Base-by-base conservation (phyloP, 2,329 filamentous ascomycete genomes). In the Ceratocystis cubensis region DNA sequence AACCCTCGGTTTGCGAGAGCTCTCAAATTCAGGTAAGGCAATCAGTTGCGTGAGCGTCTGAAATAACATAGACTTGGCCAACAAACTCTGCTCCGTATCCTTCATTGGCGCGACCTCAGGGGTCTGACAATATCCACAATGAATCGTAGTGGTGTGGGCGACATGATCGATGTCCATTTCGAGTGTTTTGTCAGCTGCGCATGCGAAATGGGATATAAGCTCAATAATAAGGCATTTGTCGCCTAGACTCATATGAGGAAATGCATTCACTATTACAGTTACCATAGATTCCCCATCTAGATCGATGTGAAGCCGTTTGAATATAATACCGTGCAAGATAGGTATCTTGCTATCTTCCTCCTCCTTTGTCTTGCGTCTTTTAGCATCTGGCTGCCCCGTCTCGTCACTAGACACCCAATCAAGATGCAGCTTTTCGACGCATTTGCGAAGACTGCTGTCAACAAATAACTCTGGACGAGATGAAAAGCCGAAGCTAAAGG, bases 1-100 rank as follows among this genome's bases (percentile, higher is more conserved):
- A 48, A 95, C 80, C 61, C 90, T 82, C 45, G 84, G 79, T 59
- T 79, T 81, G n/a, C 81, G 81, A 22, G 83, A 84, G 67, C 81
- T 77, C 3, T 77, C 69, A 69, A 87, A 84, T 7, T 72, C 71
- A 0, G 77, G 71, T 1, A 76, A 73, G 45, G 78, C 73, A 65
- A 82, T 73, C 6, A 87, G 69, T 28, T 75, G 78, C 13, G 73
- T 71, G 67, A 87, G 81, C 8, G 80, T 56, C 44, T 17, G 45
- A 10, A 68, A 50, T 1, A 68, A n/a, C 7, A 46, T 22, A 10
- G 6, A 25, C 41, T 68, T 68, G 8, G 63, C 22, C 1, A 48
- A 61, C 20, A 66, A 5, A 59, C 66, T 66, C 59, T 63, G 64
- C 17, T 65, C 59, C 15, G 64, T 68, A 22, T 68, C 59, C 30